Conservation (phyloP, 179 eudicot genomes). For the Corrigiola litoralis region DNA sequence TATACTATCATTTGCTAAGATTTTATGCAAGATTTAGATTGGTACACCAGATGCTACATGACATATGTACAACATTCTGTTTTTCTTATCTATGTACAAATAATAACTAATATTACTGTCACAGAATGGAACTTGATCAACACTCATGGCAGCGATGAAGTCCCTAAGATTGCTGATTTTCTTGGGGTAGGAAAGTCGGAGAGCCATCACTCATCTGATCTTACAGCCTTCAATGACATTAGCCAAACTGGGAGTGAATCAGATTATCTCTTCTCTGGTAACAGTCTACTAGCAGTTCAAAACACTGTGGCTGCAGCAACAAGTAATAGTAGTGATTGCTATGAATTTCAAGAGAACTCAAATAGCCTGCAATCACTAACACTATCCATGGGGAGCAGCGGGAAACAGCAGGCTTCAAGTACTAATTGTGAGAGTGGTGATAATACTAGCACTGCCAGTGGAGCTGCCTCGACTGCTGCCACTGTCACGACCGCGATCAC, state of each 20-base stretch:
- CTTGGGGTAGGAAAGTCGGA: conserved; percentile 82
- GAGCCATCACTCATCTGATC: conserved; percentile 52
- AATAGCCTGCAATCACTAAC: conserved; percentile 71
- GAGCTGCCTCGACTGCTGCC: conserved; percentile 22
- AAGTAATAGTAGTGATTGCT: conserved; percentile 15
- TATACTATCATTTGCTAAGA: neutral
- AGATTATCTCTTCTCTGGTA: conserved; percentile 48
- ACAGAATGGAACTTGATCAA: conserved; percentile 77
- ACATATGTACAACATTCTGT: too few species aligned
- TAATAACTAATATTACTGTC: neutral
- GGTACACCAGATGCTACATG: too few species aligned
- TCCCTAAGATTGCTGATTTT: conserved; percentile 84
- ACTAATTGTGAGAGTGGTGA: conserved; percentile 43
- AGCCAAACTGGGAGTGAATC: conserved; percentile 43
- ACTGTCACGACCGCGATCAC: conserved; percentile 31
- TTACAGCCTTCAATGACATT: conserved; percentile 45
- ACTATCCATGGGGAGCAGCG: conserved; percentile 80
- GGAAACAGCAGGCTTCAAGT: conserved; percentile 26
- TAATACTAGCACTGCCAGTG: conserved; percentile 28
- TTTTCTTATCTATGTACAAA: too few species aligned
- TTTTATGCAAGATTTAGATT: neutral
- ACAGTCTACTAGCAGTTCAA: conserved; percentile 35
- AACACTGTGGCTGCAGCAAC: conserved; percentile 26
- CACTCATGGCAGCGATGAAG: conserved; percentile 49
- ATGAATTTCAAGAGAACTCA: conserved; percentile 56